Conservation (phyloP, 805 yeast genomes). For the Lipomyces anomalus region DNA sequence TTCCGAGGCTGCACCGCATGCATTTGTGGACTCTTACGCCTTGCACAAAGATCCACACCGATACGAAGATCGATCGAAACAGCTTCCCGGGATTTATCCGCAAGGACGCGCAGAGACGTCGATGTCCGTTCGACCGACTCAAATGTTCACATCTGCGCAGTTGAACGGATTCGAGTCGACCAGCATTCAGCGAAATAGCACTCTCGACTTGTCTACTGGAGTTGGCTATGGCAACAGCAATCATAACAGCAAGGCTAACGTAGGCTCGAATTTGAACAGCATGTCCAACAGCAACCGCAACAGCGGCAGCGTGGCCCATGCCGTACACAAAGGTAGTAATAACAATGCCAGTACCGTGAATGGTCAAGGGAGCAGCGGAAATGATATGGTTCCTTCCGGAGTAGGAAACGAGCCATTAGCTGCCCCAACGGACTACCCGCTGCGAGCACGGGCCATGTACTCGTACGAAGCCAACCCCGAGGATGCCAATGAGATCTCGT, state of each 20-base stretch:
- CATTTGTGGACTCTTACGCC: constrained; percentile 71
- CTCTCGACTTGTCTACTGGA: not conserved
- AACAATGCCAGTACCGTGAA: constrained; percentile 15
- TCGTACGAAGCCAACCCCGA: constrained; percentile 84
- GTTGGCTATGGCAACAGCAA: constrained; percentile 2
- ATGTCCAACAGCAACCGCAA: constrained; percentile 3
- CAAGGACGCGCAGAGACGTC: too few relatives aligned
- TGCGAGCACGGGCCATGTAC: constrained; percentile 80
- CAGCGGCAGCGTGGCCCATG: not conserved
- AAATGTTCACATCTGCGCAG: constrained; percentile 36
- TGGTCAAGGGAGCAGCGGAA: constrained; percentile 23
- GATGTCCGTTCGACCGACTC: too few relatives aligned
- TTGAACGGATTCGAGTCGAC: constrained; percentile 39
- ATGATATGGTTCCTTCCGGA: constrained; percentile 24
- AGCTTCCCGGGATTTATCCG: too few relatives aligned
- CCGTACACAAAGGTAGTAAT: not conserved
- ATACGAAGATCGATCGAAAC: too few relatives aligned
- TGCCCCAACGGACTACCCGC: constrained; percentile 54
- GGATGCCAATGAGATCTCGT: constrained; percentile 88
- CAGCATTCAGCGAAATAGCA: constrained; percentile 21
- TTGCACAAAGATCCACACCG: constrained; percentile 5
- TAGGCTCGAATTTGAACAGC: constrained; percentile 4
- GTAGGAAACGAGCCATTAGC: constrained; percentile 24
- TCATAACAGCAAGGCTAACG: too few relatives aligned
- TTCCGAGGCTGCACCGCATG: constrained; percentile 78